These are phyloP conservation scores for Zarea fungicola DNA, from an alignment of 2,329 filamentous ascomycete species.

Conservation along the genomic window DNA sequence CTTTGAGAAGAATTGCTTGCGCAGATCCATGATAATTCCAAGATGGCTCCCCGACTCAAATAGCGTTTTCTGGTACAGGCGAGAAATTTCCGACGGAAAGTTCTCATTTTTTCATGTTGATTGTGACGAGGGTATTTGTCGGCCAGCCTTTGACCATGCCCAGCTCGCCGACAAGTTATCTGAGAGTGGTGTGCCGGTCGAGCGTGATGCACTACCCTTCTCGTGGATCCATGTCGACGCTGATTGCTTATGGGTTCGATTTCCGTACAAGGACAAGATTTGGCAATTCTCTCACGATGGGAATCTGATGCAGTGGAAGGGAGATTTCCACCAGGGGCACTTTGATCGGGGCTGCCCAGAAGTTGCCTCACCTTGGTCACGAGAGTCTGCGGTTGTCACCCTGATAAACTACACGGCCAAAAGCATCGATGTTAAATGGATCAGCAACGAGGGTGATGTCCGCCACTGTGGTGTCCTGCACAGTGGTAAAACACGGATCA, in stretches of 20 bases:
- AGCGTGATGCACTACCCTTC: constrained; percentile 18
- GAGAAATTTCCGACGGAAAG: constrained; percentile 8
- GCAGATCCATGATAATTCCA: constrained; percentile 11
- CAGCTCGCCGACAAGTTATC: constrained; percentile 17
- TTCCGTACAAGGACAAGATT: constrained; percentile 16
- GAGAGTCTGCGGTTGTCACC: constrained; percentile 15
- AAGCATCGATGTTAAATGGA: constrained; percentile 20
- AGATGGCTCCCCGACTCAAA: constrained; percentile 19
- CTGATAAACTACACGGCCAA: constrained; percentile 22
- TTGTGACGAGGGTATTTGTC: constrained; percentile 9
- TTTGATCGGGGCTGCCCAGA: constrained; percentile 17
- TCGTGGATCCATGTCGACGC: constrained; percentile 19
- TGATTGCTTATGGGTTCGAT: constrained; percentile 16
- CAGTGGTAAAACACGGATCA: neutral
- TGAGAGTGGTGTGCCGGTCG: constrained; percentile 6
- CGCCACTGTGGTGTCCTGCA: constrained; percentile 12
- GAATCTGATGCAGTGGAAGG: constrained; percentile 17
- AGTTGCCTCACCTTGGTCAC: constrained; percentile 16
- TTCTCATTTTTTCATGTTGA: constrained; percentile 22
- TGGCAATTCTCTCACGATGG: constrained; percentile 19
- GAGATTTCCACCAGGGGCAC: constrained; percentile 11
- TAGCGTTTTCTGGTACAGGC: constrained; percentile 24
- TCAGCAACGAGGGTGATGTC: constrained; percentile 19
- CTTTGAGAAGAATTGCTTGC: neutral
- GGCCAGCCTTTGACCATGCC: constrained; percentile 21